A percentile compares a stretch with the other conserved stretches of the same genome.
These are phyloP conservation scores for Volvariella surrecta DNA, from an alignment of 1,284 basidiomycete species.

Conservation along the genomic window DNA sequence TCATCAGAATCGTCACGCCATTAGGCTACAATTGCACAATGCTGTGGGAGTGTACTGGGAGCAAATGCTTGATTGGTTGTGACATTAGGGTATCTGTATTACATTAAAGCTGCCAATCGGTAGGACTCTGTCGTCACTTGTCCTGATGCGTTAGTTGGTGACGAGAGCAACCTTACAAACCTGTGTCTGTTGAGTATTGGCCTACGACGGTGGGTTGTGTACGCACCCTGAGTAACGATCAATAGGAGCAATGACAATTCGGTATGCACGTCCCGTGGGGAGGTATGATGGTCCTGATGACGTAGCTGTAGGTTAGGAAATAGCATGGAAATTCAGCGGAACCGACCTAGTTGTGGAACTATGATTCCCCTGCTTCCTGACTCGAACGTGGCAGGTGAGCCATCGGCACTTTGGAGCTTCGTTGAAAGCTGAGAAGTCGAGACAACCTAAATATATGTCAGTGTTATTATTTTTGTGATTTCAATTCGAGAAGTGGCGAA, in stretches of 20 bases:
- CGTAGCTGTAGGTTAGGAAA: background rate
- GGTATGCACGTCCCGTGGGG: constrained; percentile 13
- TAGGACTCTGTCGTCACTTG: constrained; percentile 1
- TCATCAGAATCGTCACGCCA: too few species aligned
- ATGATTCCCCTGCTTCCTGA: constrained; percentile 52
- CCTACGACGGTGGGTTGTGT: background rate
- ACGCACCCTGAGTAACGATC: constrained; percentile 4
- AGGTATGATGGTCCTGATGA: constrained; percentile 23
- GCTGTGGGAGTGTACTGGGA: too few species aligned
- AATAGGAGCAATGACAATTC: constrained; percentile 5
- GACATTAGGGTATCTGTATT: too few species aligned
- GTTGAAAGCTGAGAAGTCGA: constrained; percentile 62
- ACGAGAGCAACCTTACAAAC: constrained; percentile 1
- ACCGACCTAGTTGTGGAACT: constrained; percentile 54
- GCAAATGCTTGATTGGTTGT: too few species aligned
- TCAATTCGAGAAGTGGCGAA: background rate
- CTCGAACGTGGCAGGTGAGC: constrained; percentile 53
- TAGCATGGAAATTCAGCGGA: background rate
- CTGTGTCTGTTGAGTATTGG: background rate
- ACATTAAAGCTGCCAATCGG: background rate
- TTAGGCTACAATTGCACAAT: too few species aligned
- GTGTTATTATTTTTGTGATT: background rate
- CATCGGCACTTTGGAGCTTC: constrained; percentile 54
- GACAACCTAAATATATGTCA: constrained; percentile 42
- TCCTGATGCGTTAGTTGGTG: background rate